Evolutionary conservation across 306 rosid species (phyloP).

Genomic region (Cicer arietinum): DNA sequence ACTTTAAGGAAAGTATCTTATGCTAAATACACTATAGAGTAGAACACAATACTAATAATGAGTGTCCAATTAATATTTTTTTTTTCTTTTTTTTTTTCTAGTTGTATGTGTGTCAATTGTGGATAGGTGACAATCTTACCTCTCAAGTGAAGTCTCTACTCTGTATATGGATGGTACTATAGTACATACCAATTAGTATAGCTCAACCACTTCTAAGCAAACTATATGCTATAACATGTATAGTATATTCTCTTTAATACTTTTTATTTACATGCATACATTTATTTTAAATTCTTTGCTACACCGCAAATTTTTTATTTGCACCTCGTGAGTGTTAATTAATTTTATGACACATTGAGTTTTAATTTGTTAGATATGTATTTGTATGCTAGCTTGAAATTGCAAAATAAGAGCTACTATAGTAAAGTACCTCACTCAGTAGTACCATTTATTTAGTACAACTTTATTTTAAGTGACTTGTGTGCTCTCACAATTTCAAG

Average conservation of each 20-base stretch:
- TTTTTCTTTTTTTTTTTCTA: background rate
- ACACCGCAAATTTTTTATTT: background rate
- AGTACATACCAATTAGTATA: conserved; percentile 4
- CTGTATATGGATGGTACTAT: conserved; percentile 34
- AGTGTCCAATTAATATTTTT: conserved; percentile 34
- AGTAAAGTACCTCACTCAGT: no score
- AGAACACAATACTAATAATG: conserved; percentile 44
- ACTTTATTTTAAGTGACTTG: conserved; percentile 17
- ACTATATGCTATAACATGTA: conserved; percentile 28
- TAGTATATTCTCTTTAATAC: conserved; percentile 6
- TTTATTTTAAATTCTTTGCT: conserved; percentile 1
- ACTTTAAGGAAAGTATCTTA: conserved; percentile 55
- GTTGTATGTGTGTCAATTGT: conserved; percentile 48
- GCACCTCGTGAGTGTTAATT: background rate
- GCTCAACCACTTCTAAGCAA: conserved; percentile 44
- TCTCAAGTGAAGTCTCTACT: conserved; percentile 62
- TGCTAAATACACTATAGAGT: conserved; percentile 43
- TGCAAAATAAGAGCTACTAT: conserved; percentile 10
- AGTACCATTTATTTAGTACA: conserved; percentile 17
- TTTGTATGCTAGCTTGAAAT: conserved; percentile 15
- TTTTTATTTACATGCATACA: conserved; percentile 16
- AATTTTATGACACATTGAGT: no score
- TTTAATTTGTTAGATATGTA: background rate
- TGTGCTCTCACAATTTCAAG: conserved; percentile 30
- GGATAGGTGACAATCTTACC: conserved; percentile 56